phyloP scores from a whole-genome alignment of 2,329 filamentous ascomycete species.

The Calonectria pseudoturangicola region DNA sequence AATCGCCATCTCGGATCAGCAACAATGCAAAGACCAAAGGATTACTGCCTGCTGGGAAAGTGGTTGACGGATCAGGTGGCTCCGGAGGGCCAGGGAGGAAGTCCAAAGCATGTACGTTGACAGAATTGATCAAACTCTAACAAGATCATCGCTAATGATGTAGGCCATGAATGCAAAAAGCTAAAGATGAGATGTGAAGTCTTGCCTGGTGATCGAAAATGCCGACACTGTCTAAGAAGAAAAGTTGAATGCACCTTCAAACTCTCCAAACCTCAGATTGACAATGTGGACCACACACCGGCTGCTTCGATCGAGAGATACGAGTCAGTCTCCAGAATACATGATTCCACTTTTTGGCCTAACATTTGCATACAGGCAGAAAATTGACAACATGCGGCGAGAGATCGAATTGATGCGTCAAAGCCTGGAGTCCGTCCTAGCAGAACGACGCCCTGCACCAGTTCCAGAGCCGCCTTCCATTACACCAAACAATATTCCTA shows the following conservation, averaged over 20 bases:
- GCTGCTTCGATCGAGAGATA: conserved; percentile 37
- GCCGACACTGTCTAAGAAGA: conserved; percentile 41
- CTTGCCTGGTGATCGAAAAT: conserved; percentile 43
- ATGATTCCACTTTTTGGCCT: background rate
- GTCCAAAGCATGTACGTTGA: conserved; percentile 42
- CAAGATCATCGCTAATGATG: background rate
- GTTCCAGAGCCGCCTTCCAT: background rate
- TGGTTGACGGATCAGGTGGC: conserved; percentile 18
- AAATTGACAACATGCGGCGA: conserved; percentile 50
- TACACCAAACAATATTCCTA: conserved; percentile 40
- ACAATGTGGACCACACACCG: conserved; percentile 19
- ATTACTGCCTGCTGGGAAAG: conserved; percentile 18
- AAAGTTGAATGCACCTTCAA: conserved; percentile 45
- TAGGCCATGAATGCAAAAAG: conserved; percentile 43
- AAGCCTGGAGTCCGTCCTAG: conserved; percentile 49
- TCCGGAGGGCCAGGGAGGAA: conserved; percentile 39
- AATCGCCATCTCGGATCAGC: background rate
- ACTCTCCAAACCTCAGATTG: background rate
- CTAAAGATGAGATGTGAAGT: conserved; percentile 45
- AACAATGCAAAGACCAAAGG: conserved; percentile 27
- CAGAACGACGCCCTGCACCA: conserved; percentile 24
- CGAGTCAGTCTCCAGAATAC: conserved; percentile 9
- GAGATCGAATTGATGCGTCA: conserved; percentile 52
- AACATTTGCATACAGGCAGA: conserved; percentile 47
- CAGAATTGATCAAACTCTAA: background rate